Conservation (phyloP, 352 stramenopile genomes). For the Globisporangium megalacanthum region DNA sequence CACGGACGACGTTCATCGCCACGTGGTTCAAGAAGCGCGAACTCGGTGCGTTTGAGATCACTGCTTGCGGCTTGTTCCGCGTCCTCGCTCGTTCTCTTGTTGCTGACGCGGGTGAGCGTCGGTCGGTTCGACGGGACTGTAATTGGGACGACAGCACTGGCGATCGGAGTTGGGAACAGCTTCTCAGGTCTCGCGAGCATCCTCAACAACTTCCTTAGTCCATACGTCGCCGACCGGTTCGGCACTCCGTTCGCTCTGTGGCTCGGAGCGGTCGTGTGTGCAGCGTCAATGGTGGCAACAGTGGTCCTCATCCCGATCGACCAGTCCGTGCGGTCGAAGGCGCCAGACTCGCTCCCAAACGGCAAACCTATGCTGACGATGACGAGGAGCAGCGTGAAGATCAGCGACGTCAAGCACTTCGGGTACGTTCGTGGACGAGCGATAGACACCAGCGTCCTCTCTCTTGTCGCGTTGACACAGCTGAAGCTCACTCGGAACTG, state of each 20-base stretch:
- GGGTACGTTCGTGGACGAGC: conserved; percentile 9
- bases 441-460: background rate
- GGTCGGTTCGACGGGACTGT: background rate
- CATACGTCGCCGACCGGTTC: conserved; percentile 53
- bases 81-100: background rate
- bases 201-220: conserved; percentile 72
- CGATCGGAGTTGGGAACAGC: conserved; percentile 73
- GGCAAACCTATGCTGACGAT: conserved; percentile 8
- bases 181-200: conserved; percentile 68
- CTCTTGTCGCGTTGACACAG: background rate
- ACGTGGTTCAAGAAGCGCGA: conserved; percentile 83
- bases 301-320: conserved; percentile 58
- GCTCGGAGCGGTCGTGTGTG: conserved; percentile 49
- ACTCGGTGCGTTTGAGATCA: conserved; percentile 23
- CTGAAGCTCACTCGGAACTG: background rate
- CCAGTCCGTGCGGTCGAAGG: conserved; percentile 11
- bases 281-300: conserved; percentile 33
- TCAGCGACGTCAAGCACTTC: conserved; percentile 42
- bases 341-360: conserved; percentile 31
- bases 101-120: background rate
- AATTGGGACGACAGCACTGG: conserved; percentile 34
- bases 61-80: background rate
- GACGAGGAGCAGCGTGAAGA: conserved; percentile 15
- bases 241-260: conserved; percentile 57
- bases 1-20: conserved; percentile 60